Evolutionary conservation across 1,284 basidiomycete species (phyloP).

Genomic region (Abortiporus biennis): DNA sequence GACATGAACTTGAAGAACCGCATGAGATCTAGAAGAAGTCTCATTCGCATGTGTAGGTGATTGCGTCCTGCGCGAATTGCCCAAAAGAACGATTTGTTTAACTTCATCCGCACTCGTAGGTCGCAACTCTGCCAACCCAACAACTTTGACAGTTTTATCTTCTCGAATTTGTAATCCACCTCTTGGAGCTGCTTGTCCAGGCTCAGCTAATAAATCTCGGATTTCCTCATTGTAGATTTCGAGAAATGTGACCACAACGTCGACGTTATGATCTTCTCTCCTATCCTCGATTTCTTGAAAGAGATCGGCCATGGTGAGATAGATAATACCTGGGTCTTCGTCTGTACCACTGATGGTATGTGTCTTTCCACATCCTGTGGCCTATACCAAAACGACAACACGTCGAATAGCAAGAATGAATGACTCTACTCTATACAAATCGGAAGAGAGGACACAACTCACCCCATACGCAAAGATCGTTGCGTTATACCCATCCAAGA

Average conservation of each 20-base stretch:
- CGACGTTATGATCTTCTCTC: conserved; percentile 74
- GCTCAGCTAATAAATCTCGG: conserved; percentile 85
- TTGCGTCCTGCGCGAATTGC: conserved; percentile 84
- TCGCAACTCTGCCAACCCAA: conserved; percentile 73
- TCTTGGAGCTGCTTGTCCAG: conserved; percentile 56
- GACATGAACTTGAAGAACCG: conserved; percentile 91
- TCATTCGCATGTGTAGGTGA: conserved; percentile 93
- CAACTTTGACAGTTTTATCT: conserved; percentile 87
- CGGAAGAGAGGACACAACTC: conserved; percentile 29
- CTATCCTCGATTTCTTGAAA: conserved; percentile 86
- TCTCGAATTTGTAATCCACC: conserved; percentile 91
- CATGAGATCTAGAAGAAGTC: conserved; percentile 93
- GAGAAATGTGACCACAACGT: conserved; percentile 88
- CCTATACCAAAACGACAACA: conserved; percentile 43
- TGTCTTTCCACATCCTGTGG: conserved; percentile 96
- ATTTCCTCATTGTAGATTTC: conserved; percentile 99
- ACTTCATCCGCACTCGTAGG: conserved; percentile 87
- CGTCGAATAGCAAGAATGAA: conserved; percentile 8
- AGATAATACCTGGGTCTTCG: conserved; percentile 86
- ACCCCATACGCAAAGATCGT: conserved; percentile 98
- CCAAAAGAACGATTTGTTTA: conserved; percentile 84
- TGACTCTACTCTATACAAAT: conserved; percentile 4
- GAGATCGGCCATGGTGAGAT: conserved; percentile 94
- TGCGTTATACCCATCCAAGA: conserved; percentile 93
- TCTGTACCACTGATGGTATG: conserved; percentile 94